phyloP scores from a whole-genome alignment of 2,329 filamentous ascomycete genomes.

The Fusarium metavorans region DNA sequence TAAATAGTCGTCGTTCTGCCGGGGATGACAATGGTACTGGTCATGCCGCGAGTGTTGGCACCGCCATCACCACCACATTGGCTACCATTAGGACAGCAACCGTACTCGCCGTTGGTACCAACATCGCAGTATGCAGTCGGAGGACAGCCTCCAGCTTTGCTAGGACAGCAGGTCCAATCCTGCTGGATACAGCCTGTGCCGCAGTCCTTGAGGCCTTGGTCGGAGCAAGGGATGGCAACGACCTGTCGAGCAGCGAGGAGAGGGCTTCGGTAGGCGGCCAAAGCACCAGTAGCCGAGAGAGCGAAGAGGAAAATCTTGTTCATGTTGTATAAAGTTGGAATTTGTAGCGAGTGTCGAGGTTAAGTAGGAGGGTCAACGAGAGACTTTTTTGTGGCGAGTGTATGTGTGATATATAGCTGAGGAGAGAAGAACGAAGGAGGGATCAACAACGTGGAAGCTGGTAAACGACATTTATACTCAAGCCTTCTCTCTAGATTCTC shows the following conservation, averaged over 20 bases:
- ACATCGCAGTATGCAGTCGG: slow-evolving; percentile 39
- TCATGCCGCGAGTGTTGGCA: slow-evolving; percentile 28
- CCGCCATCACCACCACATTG: slow-evolving; percentile 45
- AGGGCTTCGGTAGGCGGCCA: slow-evolving; percentile 33
- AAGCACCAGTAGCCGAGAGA: slow-evolving; percentile 31
- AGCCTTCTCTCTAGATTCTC: background rate
- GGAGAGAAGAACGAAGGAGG: background rate
- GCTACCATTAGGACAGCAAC: slow-evolving; percentile 47
- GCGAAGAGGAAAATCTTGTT: slow-evolving; percentile 42
- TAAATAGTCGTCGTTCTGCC: slow-evolving; percentile 23
- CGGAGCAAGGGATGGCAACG: slow-evolving; percentile 38
- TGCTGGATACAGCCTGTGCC: slow-evolving; percentile 46
- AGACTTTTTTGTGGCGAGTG: background rate
- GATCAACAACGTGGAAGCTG: background rate
- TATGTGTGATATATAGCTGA: background rate
- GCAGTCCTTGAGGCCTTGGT: slow-evolving; percentile 42
- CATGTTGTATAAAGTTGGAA: slow-evolving; percentile 33
- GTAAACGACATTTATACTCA: background rate
- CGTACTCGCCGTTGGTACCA: slow-evolving; percentile 42
- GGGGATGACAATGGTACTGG: slow-evolving; percentile 22
- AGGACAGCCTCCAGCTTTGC: slow-evolving; percentile 44
- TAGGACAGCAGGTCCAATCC: slow-evolving; percentile 48
- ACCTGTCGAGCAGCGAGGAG: slow-evolving; percentile 38
- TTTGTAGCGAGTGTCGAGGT: slow-evolving; percentile 8
- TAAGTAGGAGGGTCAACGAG: slow-evolving; percentile 5